phyloP scores from a whole-genome alignment of 305 asterid genomes.

The Caryopteris hybrid region DNA sequence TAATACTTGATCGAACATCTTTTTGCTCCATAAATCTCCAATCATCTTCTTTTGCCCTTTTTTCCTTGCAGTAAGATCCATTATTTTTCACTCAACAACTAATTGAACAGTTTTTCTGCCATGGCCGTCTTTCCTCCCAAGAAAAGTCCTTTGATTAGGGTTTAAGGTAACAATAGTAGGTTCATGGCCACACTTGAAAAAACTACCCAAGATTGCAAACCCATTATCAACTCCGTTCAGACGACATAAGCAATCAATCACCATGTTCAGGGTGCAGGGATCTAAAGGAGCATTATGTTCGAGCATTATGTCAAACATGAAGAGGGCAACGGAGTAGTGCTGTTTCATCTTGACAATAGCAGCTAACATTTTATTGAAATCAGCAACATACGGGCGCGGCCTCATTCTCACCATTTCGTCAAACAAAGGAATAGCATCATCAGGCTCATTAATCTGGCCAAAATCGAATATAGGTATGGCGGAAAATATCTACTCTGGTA shows the following conservation, averaged over 20 bases:
- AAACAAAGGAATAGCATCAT: constrained; percentile 22
- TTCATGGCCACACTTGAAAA: constrained; percentile 13
- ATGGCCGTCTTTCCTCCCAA: background rate
- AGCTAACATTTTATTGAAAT: constrained; percentile 21
- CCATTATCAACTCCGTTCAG: background rate
- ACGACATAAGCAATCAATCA: background rate
- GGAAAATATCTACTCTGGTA: background rate
- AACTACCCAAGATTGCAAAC: constrained; percentile 8
- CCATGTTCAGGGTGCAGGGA: background rate
- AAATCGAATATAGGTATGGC: background rate
- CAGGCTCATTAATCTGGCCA: background rate
- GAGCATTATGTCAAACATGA: constrained; percentile 8
- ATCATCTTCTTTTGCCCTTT: background rate
- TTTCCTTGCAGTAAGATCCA: background rate
- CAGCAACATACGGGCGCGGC: constrained; percentile 25
- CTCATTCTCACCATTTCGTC: constrained; percentile 22
- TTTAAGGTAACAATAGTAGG: background rate
- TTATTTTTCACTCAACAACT: background rate
- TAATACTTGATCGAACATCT: background rate
- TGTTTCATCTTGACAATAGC: constrained; percentile 14
- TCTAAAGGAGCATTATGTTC: background rate
- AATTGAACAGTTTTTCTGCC: background rate
- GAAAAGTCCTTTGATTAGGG: background rate
- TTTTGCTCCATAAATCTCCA: background rate
- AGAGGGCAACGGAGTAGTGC: background rate